These are phyloP conservation scores for Scutellaria minor DNA, from an alignment of 257 asterid genomes.

Conservation along the genomic window DNA sequence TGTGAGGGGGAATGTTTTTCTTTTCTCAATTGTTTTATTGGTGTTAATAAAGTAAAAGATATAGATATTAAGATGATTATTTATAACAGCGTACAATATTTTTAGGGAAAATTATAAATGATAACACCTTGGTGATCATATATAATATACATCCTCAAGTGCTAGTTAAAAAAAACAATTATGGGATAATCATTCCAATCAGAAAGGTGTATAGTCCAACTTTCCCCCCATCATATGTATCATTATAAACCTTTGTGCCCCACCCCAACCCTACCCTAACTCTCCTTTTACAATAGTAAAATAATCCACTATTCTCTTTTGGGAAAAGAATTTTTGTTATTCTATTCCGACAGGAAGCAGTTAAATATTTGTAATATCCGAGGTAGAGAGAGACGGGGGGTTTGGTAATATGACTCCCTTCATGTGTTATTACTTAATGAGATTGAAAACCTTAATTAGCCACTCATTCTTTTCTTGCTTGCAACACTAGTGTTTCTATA, in stretches of 20 bases:
- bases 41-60: too few relatives aligned
- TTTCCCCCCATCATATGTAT: slow-evolving; percentile 65
- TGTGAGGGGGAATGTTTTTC: too few relatives aligned
- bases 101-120: too few relatives aligned
- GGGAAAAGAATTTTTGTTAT: slow-evolving; percentile 29
- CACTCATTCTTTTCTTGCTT: slow-evolving; percentile 38
- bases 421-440: slow-evolving; percentile 22
- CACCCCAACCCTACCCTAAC: slow-evolving; percentile 9
- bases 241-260: slow-evolving; percentile 56
- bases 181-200: slow-evolving; percentile 82
- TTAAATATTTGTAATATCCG: slow-evolving; percentile 53
- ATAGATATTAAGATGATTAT: too few relatives aligned
- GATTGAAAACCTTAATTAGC: slow-evolving; percentile 35
- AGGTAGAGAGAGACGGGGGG: slow-evolving; percentile 37
- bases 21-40: too few relatives aligned
- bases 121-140: too few relatives aligned
- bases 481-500: slow-evolving; percentile 12
- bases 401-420: neutral
- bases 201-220: slow-evolving; percentile 52
- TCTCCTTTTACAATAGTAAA: neutral
- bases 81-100: too few relatives aligned
- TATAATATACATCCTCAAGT: neutral
- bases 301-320: slow-evolving; percentile 12
- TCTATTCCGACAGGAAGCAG: slow-evolving; percentile 39
- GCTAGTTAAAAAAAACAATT: slow-evolving; percentile 45